phyloP scores from a whole-genome alignment of 495 filamentous ascomycete species.

The Podospora anserina region DNA sequence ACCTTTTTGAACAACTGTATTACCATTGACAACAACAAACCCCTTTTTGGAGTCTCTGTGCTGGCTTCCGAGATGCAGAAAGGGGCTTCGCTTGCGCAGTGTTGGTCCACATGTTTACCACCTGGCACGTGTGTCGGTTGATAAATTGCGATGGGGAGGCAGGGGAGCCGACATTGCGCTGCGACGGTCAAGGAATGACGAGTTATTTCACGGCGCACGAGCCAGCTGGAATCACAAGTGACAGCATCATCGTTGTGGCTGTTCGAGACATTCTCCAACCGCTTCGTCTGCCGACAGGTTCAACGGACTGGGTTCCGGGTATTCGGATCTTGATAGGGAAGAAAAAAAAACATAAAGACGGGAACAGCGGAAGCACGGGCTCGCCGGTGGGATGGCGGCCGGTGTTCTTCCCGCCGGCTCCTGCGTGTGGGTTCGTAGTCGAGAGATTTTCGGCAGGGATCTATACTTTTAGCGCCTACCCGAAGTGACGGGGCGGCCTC shows the following conservation, averaged over 20 bases:
- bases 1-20: not conserved
- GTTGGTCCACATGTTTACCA: slow-evolving; percentile 7
- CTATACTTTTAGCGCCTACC: not conserved
- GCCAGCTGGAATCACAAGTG: not conserved
- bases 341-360: not conserved
- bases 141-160: slow-evolving; percentile 13
- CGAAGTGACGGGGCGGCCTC: slow-evolving; percentile 9
- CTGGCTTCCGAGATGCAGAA: slow-evolving; percentile 7
- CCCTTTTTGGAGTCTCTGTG: not conserved
- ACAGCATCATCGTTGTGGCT: not conserved
- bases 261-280: not conserved
- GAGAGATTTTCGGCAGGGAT: slow-evolving; percentile 17
- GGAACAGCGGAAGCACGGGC: not conserved
- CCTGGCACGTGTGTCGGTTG: slow-evolving; percentile 13
- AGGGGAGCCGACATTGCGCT: slow-evolving; percentile 7
- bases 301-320: not conserved
- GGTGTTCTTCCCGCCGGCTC: not conserved
- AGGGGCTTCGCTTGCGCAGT: not conserved
- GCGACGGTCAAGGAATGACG: not conserved
- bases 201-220: not conserved
- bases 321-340: not conserved
- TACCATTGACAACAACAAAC: not conserved
- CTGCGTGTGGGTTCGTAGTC: not conserved
- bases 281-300: not conserved
- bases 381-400: slow-evolving; percentile 7